These are phyloP conservation scores for Magnusiomyces paraingens DNA, from an alignment of 1,139 yeast genomes.

Conservation along the genomic window DNA sequence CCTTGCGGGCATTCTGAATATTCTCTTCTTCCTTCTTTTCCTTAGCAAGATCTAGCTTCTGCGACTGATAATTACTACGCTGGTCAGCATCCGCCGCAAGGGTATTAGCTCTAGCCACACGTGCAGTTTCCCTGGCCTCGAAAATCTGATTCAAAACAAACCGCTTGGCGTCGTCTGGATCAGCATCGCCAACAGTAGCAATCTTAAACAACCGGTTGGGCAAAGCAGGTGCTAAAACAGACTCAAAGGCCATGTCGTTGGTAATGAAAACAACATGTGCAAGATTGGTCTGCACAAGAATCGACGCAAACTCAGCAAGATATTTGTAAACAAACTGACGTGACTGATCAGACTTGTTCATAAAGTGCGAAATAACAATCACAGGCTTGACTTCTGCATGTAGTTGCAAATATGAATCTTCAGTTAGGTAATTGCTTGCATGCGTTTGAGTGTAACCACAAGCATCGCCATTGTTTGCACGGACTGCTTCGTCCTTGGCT, in stretches of 20 bases:
- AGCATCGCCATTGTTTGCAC: conserved; percentile 2
- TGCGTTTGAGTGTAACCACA: background rate
- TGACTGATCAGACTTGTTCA: conserved; percentile 44
- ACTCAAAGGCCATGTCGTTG: conserved; percentile 74
- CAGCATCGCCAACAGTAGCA: conserved; percentile 74
- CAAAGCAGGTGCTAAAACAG: conserved; percentile 53
- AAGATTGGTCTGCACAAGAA: conserved; percentile 62
- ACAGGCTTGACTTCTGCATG: conserved; percentile 88
- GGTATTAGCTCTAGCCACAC: no score
- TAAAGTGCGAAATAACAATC: conserved; percentile 70
- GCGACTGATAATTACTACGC: conserved; percentile 2
- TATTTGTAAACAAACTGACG: conserved; percentile 63
- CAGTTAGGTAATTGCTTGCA: conserved; percentile 38
- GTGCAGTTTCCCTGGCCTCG: conserved; percentile 13
- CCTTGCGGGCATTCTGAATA: conserved; percentile 19
- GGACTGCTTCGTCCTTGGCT: conserved; percentile 22
- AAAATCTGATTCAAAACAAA: conserved; percentile 60
- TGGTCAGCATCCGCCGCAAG: background rate
- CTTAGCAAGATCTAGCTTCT: background rate
- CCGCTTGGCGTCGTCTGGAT: conserved; percentile 58
- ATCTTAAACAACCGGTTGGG: conserved; percentile 85
- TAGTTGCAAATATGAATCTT: conserved; percentile 76
- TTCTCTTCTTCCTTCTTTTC: conserved; percentile 13
- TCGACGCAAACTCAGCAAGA: conserved; percentile 85
- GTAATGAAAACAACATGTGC: conserved; percentile 90